Conservation (phyloP, 2,329 filamentous ascomycete genomes). For the Neurospora sp. region DNA sequence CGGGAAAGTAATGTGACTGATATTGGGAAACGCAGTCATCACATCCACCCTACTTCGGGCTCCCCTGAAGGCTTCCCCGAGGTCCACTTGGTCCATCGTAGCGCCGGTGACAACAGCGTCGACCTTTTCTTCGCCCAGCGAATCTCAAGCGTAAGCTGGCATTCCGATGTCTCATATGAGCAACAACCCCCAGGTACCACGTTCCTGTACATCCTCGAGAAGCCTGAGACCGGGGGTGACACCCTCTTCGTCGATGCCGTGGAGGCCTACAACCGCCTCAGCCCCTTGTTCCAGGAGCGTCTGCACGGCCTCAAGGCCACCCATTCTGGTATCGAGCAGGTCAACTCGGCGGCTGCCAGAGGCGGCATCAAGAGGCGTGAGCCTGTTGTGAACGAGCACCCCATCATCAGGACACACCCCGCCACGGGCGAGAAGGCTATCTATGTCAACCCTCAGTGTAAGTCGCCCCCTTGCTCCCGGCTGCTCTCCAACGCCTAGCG, state of each 20-base stretch:
- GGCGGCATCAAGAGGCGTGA: slow-evolving; percentile 66
- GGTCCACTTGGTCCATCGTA: slow-evolving; percentile 64
- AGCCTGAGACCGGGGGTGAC: slow-evolving; percentile 69
- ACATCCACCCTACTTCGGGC: slow-evolving; percentile 64
- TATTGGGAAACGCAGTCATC: slow-evolving; percentile 34
- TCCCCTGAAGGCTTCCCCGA: slow-evolving; percentile 59
- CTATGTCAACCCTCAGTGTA: slow-evolving; percentile 75
- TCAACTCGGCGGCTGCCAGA: slow-evolving; percentile 53
- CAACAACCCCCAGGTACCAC: slow-evolving; percentile 82
- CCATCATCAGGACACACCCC: slow-evolving; percentile 72
- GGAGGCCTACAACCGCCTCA: slow-evolving; percentile 72
- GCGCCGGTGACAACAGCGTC: slow-evolving; percentile 50
- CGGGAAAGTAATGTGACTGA: not conserved
- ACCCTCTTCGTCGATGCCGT: slow-evolving; percentile 73
- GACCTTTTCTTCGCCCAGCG: slow-evolving; percentile 52
- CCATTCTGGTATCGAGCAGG: slow-evolving; percentile 77
- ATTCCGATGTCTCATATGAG: slow-evolving; percentile 83
- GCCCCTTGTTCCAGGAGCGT: slow-evolving; percentile 66
- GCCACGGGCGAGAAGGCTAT: slow-evolving; percentile 75
- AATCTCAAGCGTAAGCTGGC: slow-evolving; percentile 65
- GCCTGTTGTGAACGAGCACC: slow-evolving; percentile 64
- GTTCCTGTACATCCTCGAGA: slow-evolving; percentile 80
- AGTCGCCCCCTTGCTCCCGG: slow-evolving; percentile 21
- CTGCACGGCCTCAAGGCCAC: slow-evolving; percentile 72
- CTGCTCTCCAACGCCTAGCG: not conserved